Percentiles rank a stretch among this genome's conserved stretches.
Evolutionary conservation across 2,329 filamentous ascomycete species (phyloP).

Genomic region (Alternaria brassicae): DNA sequence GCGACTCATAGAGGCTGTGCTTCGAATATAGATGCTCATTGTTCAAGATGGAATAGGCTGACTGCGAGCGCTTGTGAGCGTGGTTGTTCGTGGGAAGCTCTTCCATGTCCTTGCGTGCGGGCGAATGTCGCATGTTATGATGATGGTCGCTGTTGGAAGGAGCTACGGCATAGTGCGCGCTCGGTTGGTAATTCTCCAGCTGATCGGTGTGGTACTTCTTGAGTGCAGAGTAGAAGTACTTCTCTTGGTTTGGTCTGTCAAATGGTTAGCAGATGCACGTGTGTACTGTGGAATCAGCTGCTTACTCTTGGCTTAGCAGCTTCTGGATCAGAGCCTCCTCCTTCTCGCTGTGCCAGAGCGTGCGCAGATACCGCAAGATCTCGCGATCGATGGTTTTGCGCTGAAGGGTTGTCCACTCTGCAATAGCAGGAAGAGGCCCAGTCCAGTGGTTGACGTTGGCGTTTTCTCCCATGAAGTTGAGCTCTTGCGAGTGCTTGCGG

Average conservation of each 20-base stretch:
- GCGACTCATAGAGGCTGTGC: constrained; percentile 60
- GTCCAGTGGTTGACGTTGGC: constrained; percentile 60
- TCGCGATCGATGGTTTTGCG: constrained; percentile 78
- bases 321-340: constrained; percentile 74
- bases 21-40: constrained; percentile 60
- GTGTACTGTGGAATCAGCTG: background rate
- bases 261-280: constrained; percentile 5
- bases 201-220: constrained; percentile 82
- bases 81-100: constrained; percentile 41
- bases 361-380: constrained; percentile 83
- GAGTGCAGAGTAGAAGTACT: constrained; percentile 89
- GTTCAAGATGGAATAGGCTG: constrained; percentile 64
- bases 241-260: constrained; percentile 81
- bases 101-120: constrained; percentile 38
- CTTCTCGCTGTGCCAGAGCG: constrained; percentile 86
- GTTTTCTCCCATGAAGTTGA: constrained; percentile 70
- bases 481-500: constrained; percentile 75
- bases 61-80: constrained; percentile 56
- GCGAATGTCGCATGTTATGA: constrained; percentile 37
- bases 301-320: constrained; percentile 61
- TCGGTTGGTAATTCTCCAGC: constrained; percentile 81
- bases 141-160: constrained; percentile 93
- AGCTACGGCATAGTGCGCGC: constrained; percentile 67
- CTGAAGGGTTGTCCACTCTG: constrained; percentile 68
- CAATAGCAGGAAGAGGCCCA: constrained; percentile 63